Percentiles rank a stretch among this genome's conserved stretches.
These are phyloP conservation scores for Candida sanyiensis DNA, from an alignment of 805 yeast genomes.

Conservation along the genomic window DNA sequence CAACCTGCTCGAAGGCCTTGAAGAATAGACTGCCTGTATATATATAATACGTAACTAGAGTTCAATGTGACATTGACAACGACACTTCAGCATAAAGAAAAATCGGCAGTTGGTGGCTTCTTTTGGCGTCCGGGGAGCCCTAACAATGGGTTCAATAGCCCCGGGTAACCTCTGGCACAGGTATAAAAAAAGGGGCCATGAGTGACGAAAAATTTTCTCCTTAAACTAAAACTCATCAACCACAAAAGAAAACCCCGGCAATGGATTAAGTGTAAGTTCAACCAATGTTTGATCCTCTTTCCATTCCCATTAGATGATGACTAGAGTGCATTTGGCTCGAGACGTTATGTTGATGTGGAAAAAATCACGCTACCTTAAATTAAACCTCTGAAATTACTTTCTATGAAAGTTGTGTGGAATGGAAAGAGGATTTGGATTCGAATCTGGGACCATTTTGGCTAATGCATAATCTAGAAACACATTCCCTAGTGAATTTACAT, in stretches of 20 bases:
- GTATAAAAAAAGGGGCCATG: not conserved
- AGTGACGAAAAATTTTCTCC: not conserved
- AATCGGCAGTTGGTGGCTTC: no score
- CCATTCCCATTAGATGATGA: slow-evolving; percentile 13
- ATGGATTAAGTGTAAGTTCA: slow-evolving; percentile 1
- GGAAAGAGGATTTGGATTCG: not conserved
- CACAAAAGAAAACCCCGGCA: no score
- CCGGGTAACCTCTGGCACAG: not conserved
- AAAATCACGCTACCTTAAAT: slow-evolving; percentile 93
- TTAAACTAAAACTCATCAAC: not conserved
- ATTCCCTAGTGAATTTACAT: not conserved
- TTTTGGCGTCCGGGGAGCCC: slow-evolving; percentile 1
- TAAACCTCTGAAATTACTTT: slow-evolving; percentile 47
- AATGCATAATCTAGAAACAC: slow-evolving; percentile 11
- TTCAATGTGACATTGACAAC: not conserved
- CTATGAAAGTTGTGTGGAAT: not conserved
- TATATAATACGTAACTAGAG: no score
- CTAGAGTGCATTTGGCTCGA: slow-evolving; percentile 99
- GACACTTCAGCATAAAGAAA: no score
- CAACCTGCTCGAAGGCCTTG: slow-evolving; percentile 38
- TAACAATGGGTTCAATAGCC: not conserved
- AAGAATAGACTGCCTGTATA: slow-evolving; percentile 8
- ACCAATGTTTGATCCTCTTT: not conserved
- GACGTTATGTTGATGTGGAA: slow-evolving; percentile 94
- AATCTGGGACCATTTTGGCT: slow-evolving; percentile 2